These are phyloP conservation scores for Suhomyces sp. DNA, from an alignment of 805 yeast species.

Conservation along the genomic window DNA sequence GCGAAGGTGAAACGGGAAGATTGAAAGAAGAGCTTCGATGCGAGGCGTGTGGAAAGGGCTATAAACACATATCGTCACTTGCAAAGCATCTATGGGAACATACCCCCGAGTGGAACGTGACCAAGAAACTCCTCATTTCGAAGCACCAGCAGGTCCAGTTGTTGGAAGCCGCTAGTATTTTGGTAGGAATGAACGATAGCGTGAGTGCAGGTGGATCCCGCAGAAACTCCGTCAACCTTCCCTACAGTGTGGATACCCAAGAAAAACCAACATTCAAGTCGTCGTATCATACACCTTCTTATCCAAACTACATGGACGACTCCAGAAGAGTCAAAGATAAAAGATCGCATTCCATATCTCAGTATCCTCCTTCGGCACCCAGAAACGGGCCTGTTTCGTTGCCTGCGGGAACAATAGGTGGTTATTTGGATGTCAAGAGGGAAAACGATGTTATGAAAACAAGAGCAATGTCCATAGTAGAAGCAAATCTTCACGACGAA, in stretches of 20 bases:
- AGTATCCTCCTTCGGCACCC: conserved; percentile 40
- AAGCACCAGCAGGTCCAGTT: conserved; percentile 87
- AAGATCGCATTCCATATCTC: conserved; percentile 44
- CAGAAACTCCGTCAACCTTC: conserved; percentile 3
- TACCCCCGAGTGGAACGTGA: conserved; percentile 90
- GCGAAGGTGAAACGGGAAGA: conserved; percentile 85
- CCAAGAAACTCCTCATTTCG: conserved; percentile 75
- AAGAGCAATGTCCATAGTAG: conserved; percentile 12
- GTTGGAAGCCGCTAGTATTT: conserved; percentile 71
- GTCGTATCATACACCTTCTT: neutral
- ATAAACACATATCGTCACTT: conserved; percentile 81
- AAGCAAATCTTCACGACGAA: neutral
- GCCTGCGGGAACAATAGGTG: conserved; percentile 20
- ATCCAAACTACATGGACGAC: neutral
- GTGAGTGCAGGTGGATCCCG: conserved; percentile 3
- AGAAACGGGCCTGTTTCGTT: conserved; percentile 6
- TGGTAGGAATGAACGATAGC: conserved; percentile 69
- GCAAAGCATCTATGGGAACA: conserved; percentile 93
- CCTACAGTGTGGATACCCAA: neutral
- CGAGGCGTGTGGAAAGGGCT: conserved; percentile 90
- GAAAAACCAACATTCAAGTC: conserved; percentile 1
- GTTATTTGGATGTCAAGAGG: conserved; percentile 27
- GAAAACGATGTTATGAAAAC: neutral
- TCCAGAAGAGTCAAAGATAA: conserved; percentile 5
- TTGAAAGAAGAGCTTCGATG: conserved; percentile 81